Conservation (phyloP, 345 rosid genomes). For the Citrus glauca region DNA sequence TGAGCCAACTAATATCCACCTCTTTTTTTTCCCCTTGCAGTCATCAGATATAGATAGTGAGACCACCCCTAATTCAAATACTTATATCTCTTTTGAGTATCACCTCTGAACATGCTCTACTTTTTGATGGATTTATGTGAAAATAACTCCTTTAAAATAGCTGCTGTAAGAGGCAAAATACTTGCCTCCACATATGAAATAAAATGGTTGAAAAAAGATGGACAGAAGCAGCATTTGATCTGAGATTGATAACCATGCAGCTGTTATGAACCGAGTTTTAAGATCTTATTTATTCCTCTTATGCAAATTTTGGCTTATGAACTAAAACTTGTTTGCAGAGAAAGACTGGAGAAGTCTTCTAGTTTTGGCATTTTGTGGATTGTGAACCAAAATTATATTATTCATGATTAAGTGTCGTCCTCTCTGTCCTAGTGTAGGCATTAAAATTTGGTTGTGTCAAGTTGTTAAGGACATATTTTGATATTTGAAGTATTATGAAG, state of each 20-base stretch:
- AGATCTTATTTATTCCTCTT: background rate
- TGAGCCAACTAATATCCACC: background rate
- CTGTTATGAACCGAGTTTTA: background rate
- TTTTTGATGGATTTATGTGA: background rate
- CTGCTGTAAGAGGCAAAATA: background rate
- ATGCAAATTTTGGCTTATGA: background rate
- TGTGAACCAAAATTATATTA: background rate
- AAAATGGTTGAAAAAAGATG: background rate
- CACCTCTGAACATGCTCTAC: background rate
- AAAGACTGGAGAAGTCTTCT: background rate
- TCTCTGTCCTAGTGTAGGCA: background rate
- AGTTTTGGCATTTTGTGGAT: constrained; percentile 2
- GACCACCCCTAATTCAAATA: background rate
- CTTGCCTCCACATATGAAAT: background rate
- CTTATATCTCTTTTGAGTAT: background rate
- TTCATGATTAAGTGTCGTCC: background rate
- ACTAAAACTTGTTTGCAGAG: background rate
- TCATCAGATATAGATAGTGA: background rate
- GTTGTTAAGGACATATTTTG: background rate
- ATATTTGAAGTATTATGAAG: background rate
- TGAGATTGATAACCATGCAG: background rate
- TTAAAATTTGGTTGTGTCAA: background rate
- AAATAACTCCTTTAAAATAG: background rate
- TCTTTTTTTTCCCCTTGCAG: background rate
- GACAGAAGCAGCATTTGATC: constrained; percentile 6